Conservation (phyloP, 768 basidiomycete species). For the Cyclocybe aegerita region DNA sequence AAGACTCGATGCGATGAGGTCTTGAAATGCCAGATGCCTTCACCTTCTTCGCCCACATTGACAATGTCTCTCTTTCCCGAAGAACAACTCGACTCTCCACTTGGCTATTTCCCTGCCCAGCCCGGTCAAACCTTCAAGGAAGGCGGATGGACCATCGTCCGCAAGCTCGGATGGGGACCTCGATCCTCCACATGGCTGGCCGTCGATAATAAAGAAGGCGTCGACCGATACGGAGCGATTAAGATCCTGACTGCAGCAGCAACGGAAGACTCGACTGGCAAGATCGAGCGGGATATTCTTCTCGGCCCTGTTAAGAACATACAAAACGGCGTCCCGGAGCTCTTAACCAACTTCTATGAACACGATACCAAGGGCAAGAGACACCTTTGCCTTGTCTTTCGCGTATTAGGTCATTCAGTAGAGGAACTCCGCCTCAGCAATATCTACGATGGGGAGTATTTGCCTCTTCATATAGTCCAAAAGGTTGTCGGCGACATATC, state of each 20-base stretch:
- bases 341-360: conserved; percentile 6
- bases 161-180: conserved; percentile 52
- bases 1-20: too few species aligned
- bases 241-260: conserved; percentile 11
- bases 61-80: conserved; percentile 13
- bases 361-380: conserved; percentile 1
- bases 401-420: conserved; percentile 6
- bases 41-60: too few species aligned
- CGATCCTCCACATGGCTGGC: conserved; percentile 42
- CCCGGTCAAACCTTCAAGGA: conserved; percentile 14
- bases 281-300: conserved; percentile 3
- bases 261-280: conserved; percentile 4
- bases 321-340: not conserved
- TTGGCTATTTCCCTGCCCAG: conserved; percentile 8
- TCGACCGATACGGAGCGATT: not conserved
- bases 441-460: conserved; percentile 1
- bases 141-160: conserved; percentile 44
- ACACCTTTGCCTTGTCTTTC: conserved; percentile 8
- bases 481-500: conserved; percentile 7
- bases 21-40: too few species aligned
- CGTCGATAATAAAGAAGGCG: conserved; percentile 12
- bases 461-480: conserved; percentile 9
- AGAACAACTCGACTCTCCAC: conserved; percentile 14
- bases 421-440: conserved; percentile 8
- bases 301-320: not conserved